Evolutionary conservation across 2,329 filamentous ascomycete species (phyloP), one percentile per base, ranked within the genome.

Genomic region (Cordyceps cicadae): DNA sequence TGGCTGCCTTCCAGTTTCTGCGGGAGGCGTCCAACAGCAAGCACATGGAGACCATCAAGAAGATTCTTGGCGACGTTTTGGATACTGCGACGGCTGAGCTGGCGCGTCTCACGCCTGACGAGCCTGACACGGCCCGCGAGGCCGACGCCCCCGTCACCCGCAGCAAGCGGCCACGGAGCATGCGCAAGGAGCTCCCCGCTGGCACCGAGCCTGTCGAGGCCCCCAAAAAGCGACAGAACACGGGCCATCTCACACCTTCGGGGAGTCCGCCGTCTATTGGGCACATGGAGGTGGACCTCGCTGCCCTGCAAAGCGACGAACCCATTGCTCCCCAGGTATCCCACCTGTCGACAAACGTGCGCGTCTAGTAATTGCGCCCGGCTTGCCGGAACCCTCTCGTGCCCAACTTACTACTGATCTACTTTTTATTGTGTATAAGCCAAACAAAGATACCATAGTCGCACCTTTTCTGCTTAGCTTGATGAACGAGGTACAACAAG

Each of bases 1-100:
- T 87, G 59, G 92, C 89, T 3, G 92, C 92, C 0, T 92, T 96
- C 69, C 90, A 95, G 68, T 91, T 94, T 63, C 79, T 97, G n/a
- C 85, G 92, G 26, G 88, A 92, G 58, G 92, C 92, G 12, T 88
- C 94, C 68, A 96, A 92, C 73, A 81, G 79, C n/a, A 81, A 84
- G 19, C 90, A 96, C 71, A 81, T 96, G 45, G 78, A 79, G 29
- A 87, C 85, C 52, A 87, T 92, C 58, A 83, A 86, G 68, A 77
- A 80, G 61, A 83, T 85, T 17, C 81, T 95, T 49, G 74, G 75
- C 9, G 81, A 87, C 60, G 85, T 91, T 1, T 77, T 86, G 55
- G 81, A 82, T 37, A 75, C 84, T 58, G 85, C 87, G 17, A 77
- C 77, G 48, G 79, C 79, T 56, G 85, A 89, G 71, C 79, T 84